Evolutionary conservation across 495 filamentous ascomycete genomes (phyloP), one percentile per base, ranked within the genome.

Genomic region (Recurvomyces mirabilis): DNA sequence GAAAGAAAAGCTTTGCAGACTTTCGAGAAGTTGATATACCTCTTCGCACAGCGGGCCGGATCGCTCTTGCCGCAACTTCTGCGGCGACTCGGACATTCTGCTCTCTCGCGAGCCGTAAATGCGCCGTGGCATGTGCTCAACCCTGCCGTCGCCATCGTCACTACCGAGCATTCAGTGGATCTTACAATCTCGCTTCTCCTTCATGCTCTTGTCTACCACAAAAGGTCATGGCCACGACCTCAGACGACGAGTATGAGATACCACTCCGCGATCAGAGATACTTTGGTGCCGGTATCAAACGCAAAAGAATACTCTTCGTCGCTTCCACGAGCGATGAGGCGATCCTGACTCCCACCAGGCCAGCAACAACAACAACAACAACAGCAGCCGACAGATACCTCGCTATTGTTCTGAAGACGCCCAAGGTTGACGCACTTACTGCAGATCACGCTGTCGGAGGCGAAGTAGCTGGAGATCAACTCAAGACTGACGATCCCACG

Each of bases 241-340:
- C 34, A 6, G 69, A 75, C 5, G 72, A 73, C 14, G 72, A 76
- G 19, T 78, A 84, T 46, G 73, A 74, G 37, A 67, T 84, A 14
- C 82, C 84, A 1, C 68, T 85, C 5, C 72, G 82, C 52, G 71
- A 81, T 52, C 78, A 81, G 54, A 78, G 79, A 12, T 70, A 79
- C n/a, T 94, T 91, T 58, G 82, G 84, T 26, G 73, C 82, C 4
- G 83, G 85, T 10, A 73, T 91, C 32, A 76, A 82, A 46, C 75
- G 79, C 11, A 84, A 82, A 64, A 70, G 73, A 23, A 78, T 95
- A n/a, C 67, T 73, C 5, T 94, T 95, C 59, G 80, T 95, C 14
- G 77, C 79, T 24, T 78, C 84, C 22, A 69, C 70, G 0, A 67
- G 67, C 29, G 53, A 61, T 5, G 39, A 61, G n/a, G 32, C 54